Evolutionary conservation across 257 asterid species (phyloP), one percentile per base, ranked within the genome.

Genomic region (Nicotiana attenuata): DNA sequence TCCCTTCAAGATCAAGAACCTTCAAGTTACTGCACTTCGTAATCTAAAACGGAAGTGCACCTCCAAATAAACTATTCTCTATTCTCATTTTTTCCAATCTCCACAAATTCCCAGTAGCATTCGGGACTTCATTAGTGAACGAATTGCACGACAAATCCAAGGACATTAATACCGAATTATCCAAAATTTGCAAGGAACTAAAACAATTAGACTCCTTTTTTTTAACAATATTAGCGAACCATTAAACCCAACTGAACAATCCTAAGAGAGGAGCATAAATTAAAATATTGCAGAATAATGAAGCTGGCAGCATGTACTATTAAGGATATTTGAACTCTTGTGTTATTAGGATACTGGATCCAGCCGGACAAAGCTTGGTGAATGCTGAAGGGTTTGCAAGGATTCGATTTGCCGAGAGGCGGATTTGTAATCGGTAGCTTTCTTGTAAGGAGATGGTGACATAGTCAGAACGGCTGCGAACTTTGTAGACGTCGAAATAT

Each of bases 401-500:
- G 98, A 91, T 83, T 93, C 98, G 80, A 96, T 93, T 86, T 96
- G 98, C 1, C 97, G 85, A 82, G 85, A 90, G 4, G 97, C 94
- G 9, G 99, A 93, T 47, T 93, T 95, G 88, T 92, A 92, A 80
- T 96, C 97, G 85, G 47, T 96, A 98, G 35, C 94, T 86, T 80
- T 96, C 98, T 63, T 94, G 91, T 50, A 96, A 91, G 24, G 97
- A 98, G 57, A 96, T 97, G 64, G 81, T 86, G 65, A 90, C 76
- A 13, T 92, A 89, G 78, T 94, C 97, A 84, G 94, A 88, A 77
- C 85, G 91, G 76, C 99, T 95, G 20, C 89, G 88, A 76, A 91
- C 99, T 60, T 82, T 89, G 90, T 96, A 96, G 22, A 96, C 98
- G 87, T 94, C 98, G 71, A 98, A 92, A 86, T 96, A 96, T 0